These are phyloP conservation scores for Phlyctochytrium arcticum DNA, from an alignment of 192 early-diverging fungal species.

Conservation along the genomic window DNA sequence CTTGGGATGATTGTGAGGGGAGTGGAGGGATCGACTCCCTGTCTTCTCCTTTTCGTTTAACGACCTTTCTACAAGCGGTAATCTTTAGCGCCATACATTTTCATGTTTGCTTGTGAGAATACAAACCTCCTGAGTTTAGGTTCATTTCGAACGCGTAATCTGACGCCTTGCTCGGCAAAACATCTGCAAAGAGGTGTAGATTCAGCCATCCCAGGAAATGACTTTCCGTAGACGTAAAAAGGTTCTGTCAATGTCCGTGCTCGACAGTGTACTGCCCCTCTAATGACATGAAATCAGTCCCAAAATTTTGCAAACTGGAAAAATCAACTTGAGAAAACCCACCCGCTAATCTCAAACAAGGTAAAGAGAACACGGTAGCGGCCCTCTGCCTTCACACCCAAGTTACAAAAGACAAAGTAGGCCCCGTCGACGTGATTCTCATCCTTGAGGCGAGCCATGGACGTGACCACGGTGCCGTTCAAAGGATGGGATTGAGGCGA, in stretches of 20 bases:
- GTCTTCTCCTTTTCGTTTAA: background rate
- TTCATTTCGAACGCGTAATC: conserved; percentile 14
- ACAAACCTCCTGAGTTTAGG: conserved; percentile 10
- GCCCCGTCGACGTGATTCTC: conserved; percentile 10
- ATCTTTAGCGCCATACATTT: background rate
- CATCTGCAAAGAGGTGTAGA: conserved; percentile 12
- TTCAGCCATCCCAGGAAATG: conserved; percentile 8
- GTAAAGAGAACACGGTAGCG: conserved; percentile 9
- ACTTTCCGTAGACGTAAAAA: conserved; percentile 10
- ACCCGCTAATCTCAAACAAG: conserved; percentile 20
- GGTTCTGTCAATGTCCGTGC: background rate
- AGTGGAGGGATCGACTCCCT: too few relatives aligned
- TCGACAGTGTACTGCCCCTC: conserved; percentile 18
- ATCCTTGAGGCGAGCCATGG: conserved; percentile 21
- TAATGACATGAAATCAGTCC: background rate
- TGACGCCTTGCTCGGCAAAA: conserved; percentile 20
- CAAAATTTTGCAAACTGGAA: background rate
- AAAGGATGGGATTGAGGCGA: too few relatives aligned
- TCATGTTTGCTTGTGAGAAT: background rate
- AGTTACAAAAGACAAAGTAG: conserved; percentile 6
- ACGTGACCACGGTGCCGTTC: conserved; percentile 7
- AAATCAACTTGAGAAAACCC: background rate
- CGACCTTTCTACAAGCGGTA: background rate
- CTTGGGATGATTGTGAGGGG: background rate
- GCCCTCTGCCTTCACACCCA: conserved; percentile 11